Percentiles rank a stretch among this genome's conserved stretches.
These are phyloP conservation scores for Lactarius hatsudake DNA, from an alignment of 768 basidiomycete species.

Conservation along the genomic window DNA sequence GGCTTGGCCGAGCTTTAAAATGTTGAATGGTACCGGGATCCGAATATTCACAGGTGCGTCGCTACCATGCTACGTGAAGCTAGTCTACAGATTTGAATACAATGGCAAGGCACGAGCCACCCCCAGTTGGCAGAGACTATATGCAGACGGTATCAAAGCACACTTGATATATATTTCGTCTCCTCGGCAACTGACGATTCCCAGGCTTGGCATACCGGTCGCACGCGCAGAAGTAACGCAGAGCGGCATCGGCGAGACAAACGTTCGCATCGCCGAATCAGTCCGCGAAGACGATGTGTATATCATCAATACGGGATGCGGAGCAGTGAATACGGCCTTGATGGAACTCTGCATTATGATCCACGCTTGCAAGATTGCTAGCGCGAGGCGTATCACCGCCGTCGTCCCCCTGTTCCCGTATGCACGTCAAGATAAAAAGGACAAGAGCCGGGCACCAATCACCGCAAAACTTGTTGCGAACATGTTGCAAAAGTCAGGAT, in stretches of 20 bases:
- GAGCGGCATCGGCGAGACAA: slow-evolving; percentile 89
- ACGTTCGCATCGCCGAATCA: slow-evolving; percentile 88
- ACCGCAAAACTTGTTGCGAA: slow-evolving; percentile 98
- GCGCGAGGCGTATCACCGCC: slow-evolving; percentile 96
- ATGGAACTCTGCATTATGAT: slow-evolving; percentile 99
- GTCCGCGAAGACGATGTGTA: slow-evolving; percentile 99
- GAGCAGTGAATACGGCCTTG: slow-evolving; percentile 85
- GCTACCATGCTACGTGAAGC: not conserved
- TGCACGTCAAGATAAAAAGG: slow-evolving; percentile 97
- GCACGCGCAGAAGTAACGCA: slow-evolving; percentile 85
- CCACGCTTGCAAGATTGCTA: slow-evolving; percentile 99
- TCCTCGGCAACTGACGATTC: slow-evolving; percentile 17
- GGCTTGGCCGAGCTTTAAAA: slow-evolving; percentile 30
- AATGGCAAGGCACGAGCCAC: slow-evolving; percentile 81
- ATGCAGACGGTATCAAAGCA: slow-evolving; percentile 68
- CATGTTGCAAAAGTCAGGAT: slow-evolving; percentile 89
- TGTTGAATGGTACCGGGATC: slow-evolving; percentile 57
- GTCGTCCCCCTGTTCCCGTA: slow-evolving; percentile 97
- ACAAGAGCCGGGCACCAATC: slow-evolving; percentile 97
- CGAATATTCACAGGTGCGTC: slow-evolving; percentile 57
- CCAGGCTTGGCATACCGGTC: slow-evolving; percentile 84
- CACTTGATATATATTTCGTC: slow-evolving; percentile 7
- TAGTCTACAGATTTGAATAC: not conserved
- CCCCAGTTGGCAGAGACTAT: slow-evolving; percentile 94
- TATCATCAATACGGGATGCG: slow-evolving; percentile 92